A percentile compares a stretch with the other conserved stretches of the same genome.
phyloP scores from a whole-genome alignment of 2,329 filamentous ascomycete genomes.

The Colletotrichum spaethianum region DNA sequence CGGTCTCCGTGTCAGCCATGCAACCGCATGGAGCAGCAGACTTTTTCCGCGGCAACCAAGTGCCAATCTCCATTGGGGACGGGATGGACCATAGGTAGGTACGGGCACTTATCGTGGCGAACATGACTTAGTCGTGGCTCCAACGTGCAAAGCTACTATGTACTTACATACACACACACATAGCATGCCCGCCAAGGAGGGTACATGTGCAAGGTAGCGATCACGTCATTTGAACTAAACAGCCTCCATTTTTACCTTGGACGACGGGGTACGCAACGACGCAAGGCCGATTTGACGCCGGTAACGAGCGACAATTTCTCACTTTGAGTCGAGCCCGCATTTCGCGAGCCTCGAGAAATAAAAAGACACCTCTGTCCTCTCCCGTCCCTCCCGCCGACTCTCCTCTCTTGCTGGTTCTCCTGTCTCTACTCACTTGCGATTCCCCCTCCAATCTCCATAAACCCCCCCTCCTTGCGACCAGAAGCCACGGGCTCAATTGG shows the following conservation, averaged over 20 bases:
- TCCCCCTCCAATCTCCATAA: constrained; percentile 7
- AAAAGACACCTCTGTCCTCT: constrained; percentile 38
- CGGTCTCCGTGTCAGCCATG: constrained; percentile 29
- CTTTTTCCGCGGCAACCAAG: constrained; percentile 32
- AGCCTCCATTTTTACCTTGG: constrained; percentile 41
- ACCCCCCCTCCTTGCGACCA: neutral
- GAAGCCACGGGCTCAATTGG: constrained; percentile 32
- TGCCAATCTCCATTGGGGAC: constrained; percentile 23
- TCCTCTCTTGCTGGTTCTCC: constrained; percentile 11
- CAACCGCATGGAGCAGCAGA: constrained; percentile 26
- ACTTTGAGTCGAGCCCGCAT: constrained; percentile 27
- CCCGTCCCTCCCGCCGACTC: neutral
- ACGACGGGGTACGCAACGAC: constrained; percentile 23
- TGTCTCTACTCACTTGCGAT: constrained; percentile 16
- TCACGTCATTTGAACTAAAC: constrained; percentile 46
- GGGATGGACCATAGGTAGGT: constrained; percentile 29
- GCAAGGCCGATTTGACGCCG: constrained; percentile 40
- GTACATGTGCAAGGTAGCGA: constrained; percentile 43
- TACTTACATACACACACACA: neutral
- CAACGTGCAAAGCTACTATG: constrained; percentile 7
- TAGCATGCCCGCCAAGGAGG: constrained; percentile 28
- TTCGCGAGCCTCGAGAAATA: constrained; percentile 26
- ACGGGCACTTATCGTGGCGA: constrained; percentile 39
- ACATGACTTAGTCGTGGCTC: constrained; percentile 37
- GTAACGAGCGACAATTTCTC: constrained; percentile 29